These are phyloP conservation scores for Rubia peregrina DNA, from an alignment of 305 asterid species.

Conservation along the genomic window DNA sequence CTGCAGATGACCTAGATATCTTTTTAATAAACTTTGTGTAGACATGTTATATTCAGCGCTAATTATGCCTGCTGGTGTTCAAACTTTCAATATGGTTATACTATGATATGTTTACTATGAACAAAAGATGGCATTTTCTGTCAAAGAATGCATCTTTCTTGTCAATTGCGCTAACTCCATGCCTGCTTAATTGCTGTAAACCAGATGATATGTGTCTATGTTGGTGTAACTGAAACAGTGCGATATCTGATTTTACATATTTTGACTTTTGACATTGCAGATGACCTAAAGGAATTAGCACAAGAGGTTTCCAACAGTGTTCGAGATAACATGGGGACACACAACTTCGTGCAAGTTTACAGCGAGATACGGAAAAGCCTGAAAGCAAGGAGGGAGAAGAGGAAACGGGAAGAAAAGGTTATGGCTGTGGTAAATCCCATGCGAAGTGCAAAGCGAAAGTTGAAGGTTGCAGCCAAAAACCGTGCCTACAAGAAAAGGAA, in stretches of 20 bases:
- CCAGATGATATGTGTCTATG: background rate
- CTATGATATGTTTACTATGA: background rate
- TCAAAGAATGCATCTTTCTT: too few species aligned
- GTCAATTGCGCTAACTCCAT: background rate
- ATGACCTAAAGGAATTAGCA: constrained; percentile 69
- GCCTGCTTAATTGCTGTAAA: background rate
- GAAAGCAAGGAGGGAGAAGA: constrained; percentile 74
- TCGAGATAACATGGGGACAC: constrained; percentile 46
- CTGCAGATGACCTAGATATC: background rate
- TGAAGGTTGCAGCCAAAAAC: constrained; percentile 68
- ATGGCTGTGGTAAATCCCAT: constrained; percentile 85
- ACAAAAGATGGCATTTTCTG: background rate
- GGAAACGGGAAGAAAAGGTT: constrained; percentile 70
- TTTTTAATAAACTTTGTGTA: background rate
- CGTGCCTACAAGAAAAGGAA: constrained; percentile 77
- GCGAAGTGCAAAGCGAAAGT: constrained; percentile 87
- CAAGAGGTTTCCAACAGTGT: constrained; percentile 56
- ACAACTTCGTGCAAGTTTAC: constrained; percentile 54
- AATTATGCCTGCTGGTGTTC: background rate
- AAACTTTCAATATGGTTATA: too few species aligned
- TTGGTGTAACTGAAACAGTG: too few species aligned
- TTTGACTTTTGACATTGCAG: constrained; percentile 24
- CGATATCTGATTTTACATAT: background rate
- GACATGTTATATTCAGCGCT: too few species aligned
- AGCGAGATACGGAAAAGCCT: constrained; percentile 55